Conservation (phyloP, 768 basidiomycete genomes). For the Suillus spraguei region DNA sequence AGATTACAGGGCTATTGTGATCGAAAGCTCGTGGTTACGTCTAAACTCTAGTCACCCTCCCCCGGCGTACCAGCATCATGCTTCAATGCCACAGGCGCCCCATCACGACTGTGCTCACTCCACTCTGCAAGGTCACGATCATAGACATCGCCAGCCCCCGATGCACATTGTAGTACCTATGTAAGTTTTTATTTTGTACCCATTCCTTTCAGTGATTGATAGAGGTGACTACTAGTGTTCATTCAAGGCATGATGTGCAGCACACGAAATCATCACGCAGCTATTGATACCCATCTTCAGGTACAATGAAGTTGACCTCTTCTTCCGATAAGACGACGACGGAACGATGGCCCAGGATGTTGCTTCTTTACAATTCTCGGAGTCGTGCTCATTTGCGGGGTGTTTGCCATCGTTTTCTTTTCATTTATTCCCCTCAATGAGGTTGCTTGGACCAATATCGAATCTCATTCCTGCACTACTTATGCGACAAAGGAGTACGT, state of each 20-base stretch:
- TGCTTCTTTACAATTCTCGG: conserved; percentile 6
- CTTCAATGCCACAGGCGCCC: neutral
- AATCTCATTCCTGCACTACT: conserved; percentile 25
- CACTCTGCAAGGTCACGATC: neutral
- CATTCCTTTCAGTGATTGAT: too few species aligned
- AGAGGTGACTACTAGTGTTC: neutral
- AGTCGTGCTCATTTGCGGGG: neutral
- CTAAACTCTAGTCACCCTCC: neutral
- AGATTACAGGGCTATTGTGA: neutral
- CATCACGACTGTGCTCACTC: neutral
- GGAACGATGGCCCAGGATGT: conserved; percentile 3
- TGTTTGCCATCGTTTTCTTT: conserved; percentile 5
- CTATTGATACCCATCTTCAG: neutral
- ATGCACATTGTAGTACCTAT: conserved; percentile 1
- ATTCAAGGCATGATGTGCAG: neutral
- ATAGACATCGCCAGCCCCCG: neutral
- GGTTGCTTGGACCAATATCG: conserved; percentile 20
- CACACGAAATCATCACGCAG: neutral
- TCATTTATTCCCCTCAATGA: neutral
- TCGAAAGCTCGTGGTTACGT: neutral
- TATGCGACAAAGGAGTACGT: conserved; percentile 33
- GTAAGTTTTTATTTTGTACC: neutral
- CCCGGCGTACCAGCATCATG: conserved; percentile 2
- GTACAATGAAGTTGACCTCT: conserved; percentile 1
- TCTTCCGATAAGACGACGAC: neutral